Evolutionary conservation across 2,329 filamentous ascomycete genomes (phyloP).

Genomic region (Thelonectria discophora): DNA sequence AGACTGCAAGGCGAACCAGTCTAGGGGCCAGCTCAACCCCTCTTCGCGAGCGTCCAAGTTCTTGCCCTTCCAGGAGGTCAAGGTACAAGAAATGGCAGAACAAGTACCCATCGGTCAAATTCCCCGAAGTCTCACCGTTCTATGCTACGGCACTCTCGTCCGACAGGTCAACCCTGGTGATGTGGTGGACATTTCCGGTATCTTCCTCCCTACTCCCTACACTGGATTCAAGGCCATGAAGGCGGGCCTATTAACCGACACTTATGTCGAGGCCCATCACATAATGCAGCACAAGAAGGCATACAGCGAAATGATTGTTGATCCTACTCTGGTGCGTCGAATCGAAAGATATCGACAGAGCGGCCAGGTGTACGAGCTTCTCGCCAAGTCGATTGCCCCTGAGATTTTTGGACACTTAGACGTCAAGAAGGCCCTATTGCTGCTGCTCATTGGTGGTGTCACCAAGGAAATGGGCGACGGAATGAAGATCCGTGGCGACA

Average conservation of each 20-base stretch:
- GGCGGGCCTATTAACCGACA: conserved; percentile 95
- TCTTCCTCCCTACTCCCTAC: conserved; percentile 96
- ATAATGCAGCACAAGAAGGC: conserved; percentile 98
- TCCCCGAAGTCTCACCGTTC: conserved; percentile 86
- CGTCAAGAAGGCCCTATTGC: conserved; percentile 96
- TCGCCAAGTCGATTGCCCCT: conserved; percentile 94
- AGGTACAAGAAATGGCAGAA: conserved; percentile 99
- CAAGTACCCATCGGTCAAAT: conserved; percentile 99
- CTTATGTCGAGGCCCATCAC: conserved; percentile 93
- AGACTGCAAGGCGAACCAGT: conserved; percentile 90
- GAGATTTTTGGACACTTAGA: conserved; percentile 97
- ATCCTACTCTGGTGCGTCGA: conserved; percentile 78
- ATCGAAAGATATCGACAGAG: conserved; percentile 87
- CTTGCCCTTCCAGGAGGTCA: conserved; percentile 96
- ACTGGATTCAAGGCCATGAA: conserved; percentile 99
- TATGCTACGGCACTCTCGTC: conserved; percentile 88
- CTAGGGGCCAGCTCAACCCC: conserved; percentile 91
- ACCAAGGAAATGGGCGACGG: conserved; percentile 97
- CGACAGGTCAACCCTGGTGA: conserved; percentile 92
- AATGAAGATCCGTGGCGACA: conserved; percentile 98
- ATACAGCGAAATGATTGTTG: conserved; percentile 90
- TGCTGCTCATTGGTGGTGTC: conserved; percentile 94
- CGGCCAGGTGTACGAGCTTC: conserved; percentile 93
- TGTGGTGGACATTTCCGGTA: conserved; percentile 90
- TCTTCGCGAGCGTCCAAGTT: conserved; percentile 98